Conservation (phyloP, 1,139 yeast species). For the Sugiyamaella grinbergsii region DNA sequence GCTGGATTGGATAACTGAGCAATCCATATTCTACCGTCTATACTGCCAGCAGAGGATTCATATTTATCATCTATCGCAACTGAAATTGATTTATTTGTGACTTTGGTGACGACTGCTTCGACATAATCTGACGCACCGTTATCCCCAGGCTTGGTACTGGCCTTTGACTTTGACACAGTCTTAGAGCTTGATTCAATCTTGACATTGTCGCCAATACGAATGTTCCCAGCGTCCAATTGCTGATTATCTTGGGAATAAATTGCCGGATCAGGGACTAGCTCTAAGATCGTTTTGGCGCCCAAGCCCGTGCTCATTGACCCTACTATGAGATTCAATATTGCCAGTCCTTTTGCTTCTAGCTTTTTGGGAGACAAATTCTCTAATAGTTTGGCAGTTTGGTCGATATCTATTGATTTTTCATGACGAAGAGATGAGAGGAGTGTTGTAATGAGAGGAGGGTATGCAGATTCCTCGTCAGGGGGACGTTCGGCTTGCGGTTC, state of each 20-base stretch:
- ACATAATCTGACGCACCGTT: conserved; percentile 42
- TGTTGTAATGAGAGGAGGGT: conserved; percentile 7
- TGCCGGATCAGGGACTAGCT: conserved; percentile 64
- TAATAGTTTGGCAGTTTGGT: conserved; percentile 38
- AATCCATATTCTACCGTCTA: conserved; percentile 42
- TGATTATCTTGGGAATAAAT: conserved; percentile 43
- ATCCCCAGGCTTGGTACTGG: conserved; percentile 26
- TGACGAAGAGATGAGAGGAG: conserved; percentile 29
- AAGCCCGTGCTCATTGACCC: conserved; percentile 70
- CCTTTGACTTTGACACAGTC: conserved; percentile 26
- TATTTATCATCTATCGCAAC: conserved; percentile 63
- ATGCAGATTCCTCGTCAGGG: conserved; percentile 6
- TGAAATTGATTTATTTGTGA: conserved; percentile 50
- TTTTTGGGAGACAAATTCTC: conserved; percentile 57
- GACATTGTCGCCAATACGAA: conserved; percentile 75
- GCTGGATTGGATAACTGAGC: conserved; percentile 45
- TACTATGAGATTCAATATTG: conserved; percentile 64
- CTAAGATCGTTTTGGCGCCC: conserved; percentile 75
- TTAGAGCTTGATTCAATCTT: conserved; percentile 33
- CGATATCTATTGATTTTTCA: conserved; percentile 38
- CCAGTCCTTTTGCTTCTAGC: conserved; percentile 70
- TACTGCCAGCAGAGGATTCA: conserved; percentile 39
- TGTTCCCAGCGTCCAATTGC: conserved; percentile 57
- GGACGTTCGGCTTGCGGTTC: background rate
- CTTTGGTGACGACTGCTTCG: conserved; percentile 65